Percentiles rank a stretch among this genome's conserved stretches.
Evolutionary conservation across 2,329 filamentous ascomycete genomes (phyloP).

Genomic region (Aspergillus novofumigatus): DNA sequence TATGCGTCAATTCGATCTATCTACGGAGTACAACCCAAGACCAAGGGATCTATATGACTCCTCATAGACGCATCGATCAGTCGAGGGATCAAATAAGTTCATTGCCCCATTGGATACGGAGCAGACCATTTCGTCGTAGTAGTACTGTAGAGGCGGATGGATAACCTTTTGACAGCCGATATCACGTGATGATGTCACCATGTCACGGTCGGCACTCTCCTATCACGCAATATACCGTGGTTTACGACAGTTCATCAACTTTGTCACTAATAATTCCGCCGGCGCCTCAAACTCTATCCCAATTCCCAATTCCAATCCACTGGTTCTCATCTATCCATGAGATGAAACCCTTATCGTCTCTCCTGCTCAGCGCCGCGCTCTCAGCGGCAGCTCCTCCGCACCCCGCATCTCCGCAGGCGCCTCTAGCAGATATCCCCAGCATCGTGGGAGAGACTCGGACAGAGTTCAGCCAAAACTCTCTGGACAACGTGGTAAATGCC

Average conservation of each 20-base stretch:
- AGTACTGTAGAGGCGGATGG: too few relatives aligned
- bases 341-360: constrained; percentile 11
- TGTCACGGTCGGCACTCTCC: too few relatives aligned
- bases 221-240: not conserved
- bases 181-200: not conserved
- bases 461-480: constrained; percentile 8
- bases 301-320: not conserved
- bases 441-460: constrained; percentile 7
- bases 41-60: too few relatives aligned
- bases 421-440: not conserved
- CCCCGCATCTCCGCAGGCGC: constrained; percentile 22
- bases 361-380: constrained; percentile 15
- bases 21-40: not conserved
- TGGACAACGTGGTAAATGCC: constrained; percentile 36
- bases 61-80: too few relatives aligned
- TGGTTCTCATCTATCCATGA: not conserved
- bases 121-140: not conserved
- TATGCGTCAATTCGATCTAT: not conserved
- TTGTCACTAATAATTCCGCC: not conserved
- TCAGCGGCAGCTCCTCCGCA: constrained; percentile 24
- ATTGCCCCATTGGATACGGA: not conserved
- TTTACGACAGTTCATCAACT: not conserved
- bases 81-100: not conserved
- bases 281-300: not conserved
- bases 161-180: too few relatives aligned